Evolutionary conservation across 257 asterid species (phyloP).

Genomic region (Craterostigma plantagineum): DNA sequence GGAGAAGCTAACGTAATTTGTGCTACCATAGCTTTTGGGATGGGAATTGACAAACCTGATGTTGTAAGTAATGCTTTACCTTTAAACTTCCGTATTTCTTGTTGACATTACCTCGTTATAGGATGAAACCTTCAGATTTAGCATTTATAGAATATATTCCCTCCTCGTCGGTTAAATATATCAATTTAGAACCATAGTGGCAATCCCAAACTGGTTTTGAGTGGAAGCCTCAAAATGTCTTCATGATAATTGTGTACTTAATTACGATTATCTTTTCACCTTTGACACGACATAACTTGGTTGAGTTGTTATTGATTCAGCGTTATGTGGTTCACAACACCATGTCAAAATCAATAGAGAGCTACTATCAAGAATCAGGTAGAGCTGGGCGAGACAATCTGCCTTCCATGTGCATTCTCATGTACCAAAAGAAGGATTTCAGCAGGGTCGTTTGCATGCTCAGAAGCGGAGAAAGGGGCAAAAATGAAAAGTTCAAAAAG

Average conservation of each 20-base stretch:
- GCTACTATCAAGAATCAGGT: conserved; percentile 99
- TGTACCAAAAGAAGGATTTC: conserved; percentile 90
- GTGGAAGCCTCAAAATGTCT: too few species aligned
- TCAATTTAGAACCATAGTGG: too few species aligned
- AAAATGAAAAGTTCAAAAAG: conserved; percentile 49
- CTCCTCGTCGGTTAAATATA: too few species aligned
- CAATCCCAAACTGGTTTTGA: too few species aligned
- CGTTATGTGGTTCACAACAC: conserved; percentile 88
- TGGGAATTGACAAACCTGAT: conserved; percentile 98
- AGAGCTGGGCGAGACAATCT: conserved; percentile 85
- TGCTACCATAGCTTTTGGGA: conserved; percentile 98
- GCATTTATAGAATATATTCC: too few species aligned
- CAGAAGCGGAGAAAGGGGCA: conserved; percentile 55
- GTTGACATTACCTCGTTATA: neutral
- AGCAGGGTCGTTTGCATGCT: conserved; percentile 90
- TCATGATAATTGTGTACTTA: too few species aligned
- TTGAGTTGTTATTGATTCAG: too few species aligned
- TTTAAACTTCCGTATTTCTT: conserved; percentile 1
- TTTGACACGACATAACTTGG: too few species aligned
- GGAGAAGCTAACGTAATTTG: conserved; percentile 86
- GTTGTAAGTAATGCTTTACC: conserved; percentile 44
- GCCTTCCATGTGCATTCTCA: conserved; percentile 50
- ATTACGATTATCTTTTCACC: too few species aligned
- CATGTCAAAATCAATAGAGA: conserved; percentile 88
- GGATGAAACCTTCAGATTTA: neutral